phyloP scores from a whole-genome alignment of 1,284 basidiomycete species.

The Rhizoctonia solani region DNA sequence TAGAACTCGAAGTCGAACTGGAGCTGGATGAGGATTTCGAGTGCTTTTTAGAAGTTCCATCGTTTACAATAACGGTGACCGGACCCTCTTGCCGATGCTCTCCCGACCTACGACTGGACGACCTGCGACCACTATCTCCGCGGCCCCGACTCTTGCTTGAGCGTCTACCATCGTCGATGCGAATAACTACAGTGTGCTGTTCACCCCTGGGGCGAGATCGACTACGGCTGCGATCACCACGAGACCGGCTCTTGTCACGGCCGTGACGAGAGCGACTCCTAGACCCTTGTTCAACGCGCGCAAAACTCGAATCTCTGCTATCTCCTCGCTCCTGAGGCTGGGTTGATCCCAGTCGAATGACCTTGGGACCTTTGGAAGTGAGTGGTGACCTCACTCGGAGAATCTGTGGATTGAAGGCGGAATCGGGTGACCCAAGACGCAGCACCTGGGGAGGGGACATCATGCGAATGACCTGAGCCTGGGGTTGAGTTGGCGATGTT shows the following conservation, averaged over 20 bases:
- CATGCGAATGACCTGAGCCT: constrained; percentile 20
- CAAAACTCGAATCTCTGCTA: constrained; percentile 17
- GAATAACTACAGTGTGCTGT: constrained; percentile 6
- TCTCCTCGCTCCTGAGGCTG: not conserved
- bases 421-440: constrained; percentile 17
- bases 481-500: too few species aligned
- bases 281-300: constrained; percentile 2
- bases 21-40: constrained; percentile 13
- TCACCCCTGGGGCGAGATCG: not conserved
- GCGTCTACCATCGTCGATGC: constrained; percentile 27
- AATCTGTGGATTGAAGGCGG: constrained; percentile 12
- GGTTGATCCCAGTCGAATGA: constrained; percentile 26
- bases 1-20: constrained; percentile 10
- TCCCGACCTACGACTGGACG: too few species aligned
- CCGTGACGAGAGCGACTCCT: not conserved
- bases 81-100: too few species aligned
- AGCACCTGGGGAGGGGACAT: constrained; percentile 18
- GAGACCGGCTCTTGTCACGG: too few species aligned
- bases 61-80: too few species aligned
- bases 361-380: constrained; percentile 1
- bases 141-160: constrained; percentile 7
- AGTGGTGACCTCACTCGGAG: constrained; percentile 25
- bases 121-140: constrained; percentile 15
- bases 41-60: not conserved
- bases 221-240: too few species aligned